phyloP scores from a whole-genome alignment of 1,284 basidiomycete species.

The Apiotrichum domesticum region DNA sequence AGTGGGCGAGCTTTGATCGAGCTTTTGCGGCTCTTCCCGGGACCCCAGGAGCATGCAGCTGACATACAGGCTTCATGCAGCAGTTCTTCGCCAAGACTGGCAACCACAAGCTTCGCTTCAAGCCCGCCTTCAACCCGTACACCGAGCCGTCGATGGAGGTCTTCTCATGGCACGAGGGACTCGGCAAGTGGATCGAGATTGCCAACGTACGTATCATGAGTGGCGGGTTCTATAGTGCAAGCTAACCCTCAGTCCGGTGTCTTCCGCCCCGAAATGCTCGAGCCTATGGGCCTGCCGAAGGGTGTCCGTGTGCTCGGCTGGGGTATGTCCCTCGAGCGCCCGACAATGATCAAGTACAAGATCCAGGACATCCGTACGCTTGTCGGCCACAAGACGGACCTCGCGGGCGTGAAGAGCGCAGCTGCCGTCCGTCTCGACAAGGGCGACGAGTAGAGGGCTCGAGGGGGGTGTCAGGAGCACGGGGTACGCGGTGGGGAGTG shows the following conservation, averaged over 20 bases:
- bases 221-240: not conserved
- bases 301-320: constrained; percentile 96
- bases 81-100: constrained; percentile 99
- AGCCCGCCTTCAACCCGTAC: constrained; percentile 72
- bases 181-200: constrained; percentile 92
- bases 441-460: constrained; percentile 33
- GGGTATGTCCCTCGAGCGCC: constrained; percentile 90
- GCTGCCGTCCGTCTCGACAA: constrained; percentile 75
- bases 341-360: constrained; percentile 95
- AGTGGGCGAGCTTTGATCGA: constrained; percentile 13
- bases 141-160: constrained; percentile 99
- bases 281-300: constrained; percentile 97
- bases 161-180: constrained; percentile 93
- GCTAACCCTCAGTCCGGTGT: constrained; percentile 72
- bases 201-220: constrained; percentile 48
- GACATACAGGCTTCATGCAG: constrained; percentile 80
- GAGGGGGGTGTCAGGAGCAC: no score
- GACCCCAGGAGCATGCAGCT: no score
- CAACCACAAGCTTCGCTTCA: constrained; percentile 86
- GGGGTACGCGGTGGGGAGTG: not conserved
- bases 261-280: constrained; percentile 99
- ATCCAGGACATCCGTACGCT: constrained; percentile 96
- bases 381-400: constrained; percentile 93
- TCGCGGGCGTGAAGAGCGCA: constrained; percentile 80
- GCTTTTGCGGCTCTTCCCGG: no score